Conservation (phyloP, 2,329 filamentous ascomycete species). For the Mariannaea sp. region DNA sequence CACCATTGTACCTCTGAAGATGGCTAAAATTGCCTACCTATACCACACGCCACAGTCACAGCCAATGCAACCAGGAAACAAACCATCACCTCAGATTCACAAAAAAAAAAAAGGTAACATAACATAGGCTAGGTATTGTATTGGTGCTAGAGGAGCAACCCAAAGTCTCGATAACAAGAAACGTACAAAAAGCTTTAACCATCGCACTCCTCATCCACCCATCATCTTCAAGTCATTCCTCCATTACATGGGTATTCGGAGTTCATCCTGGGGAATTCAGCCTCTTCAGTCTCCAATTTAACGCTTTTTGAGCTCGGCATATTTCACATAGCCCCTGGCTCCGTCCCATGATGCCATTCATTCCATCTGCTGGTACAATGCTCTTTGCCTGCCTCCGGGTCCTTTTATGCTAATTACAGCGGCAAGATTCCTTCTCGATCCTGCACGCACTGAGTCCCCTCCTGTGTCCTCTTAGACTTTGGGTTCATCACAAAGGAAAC, state of each 20-base stretch:
- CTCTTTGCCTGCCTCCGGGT: slow-evolving; percentile 18
- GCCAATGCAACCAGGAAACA: too few relatives aligned
- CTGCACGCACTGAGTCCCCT: slow-evolving; percentile 1
- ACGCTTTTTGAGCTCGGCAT: not conserved
- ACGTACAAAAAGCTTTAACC: slow-evolving; percentile 15
- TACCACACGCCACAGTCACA: too few relatives aligned
- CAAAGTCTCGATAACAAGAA: slow-evolving; percentile 13
- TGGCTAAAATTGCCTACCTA: too few relatives aligned
- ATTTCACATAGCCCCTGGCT: not conserved
- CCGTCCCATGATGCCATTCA: slow-evolving; percentile 4
- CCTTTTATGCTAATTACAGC: slow-evolving; percentile 23
- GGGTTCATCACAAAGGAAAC: slow-evolving; percentile 27
- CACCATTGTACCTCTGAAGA: too few relatives aligned
- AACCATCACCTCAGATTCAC: too few relatives aligned
- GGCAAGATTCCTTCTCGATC: slow-evolving; percentile 2
- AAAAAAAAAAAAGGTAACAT: too few relatives aligned
- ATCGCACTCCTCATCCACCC: slow-evolving; percentile 6
- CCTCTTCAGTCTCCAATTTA: slow-evolving; percentile 1
- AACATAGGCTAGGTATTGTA: slow-evolving; percentile 9
- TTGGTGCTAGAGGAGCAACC: slow-evolving; percentile 13
- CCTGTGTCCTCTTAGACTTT: slow-evolving; percentile 13
- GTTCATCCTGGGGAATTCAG: slow-evolving; percentile 11
- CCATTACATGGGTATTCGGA: slow-evolving; percentile 2
- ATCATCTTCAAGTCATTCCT: not conserved
- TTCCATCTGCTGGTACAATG: too few relatives aligned